Conservation (phyloP, 1,284 basidiomycete genomes). For the Mycosarcoma mackinlayi region DNA sequence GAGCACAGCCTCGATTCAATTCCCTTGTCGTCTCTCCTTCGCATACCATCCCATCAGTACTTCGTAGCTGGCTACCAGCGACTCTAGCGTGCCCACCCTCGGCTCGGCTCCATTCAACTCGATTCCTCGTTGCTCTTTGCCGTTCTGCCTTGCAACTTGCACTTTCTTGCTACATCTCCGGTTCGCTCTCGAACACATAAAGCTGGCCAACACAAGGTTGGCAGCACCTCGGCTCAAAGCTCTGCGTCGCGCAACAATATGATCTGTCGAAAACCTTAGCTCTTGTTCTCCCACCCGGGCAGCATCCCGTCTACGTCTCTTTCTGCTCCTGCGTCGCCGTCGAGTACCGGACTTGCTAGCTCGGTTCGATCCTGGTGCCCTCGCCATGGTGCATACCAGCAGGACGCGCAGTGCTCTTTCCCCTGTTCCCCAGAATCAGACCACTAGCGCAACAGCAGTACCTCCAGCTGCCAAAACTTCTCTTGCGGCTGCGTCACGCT, state of each 20-base stretch:
- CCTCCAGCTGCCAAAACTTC: not conserved
- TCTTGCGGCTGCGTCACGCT: not conserved
- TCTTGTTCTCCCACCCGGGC: no score
- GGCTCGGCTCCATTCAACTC: no score
- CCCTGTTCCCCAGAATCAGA: constrained; percentile 33
- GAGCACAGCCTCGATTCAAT: not conserved
- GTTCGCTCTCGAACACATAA: no score
- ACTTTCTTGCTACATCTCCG: not conserved
- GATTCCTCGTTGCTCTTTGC: not conserved
- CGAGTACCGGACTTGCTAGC: no score
- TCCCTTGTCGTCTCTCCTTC: not conserved
- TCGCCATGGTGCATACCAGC: constrained; percentile 34
- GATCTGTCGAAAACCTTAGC: not conserved
- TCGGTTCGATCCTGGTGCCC: not conserved
- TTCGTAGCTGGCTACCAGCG: constrained; percentile 25
- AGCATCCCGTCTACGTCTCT: not conserved
- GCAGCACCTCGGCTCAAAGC: not conserved
- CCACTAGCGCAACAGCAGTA: not conserved
- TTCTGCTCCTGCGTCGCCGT: no score
- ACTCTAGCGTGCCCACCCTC: not conserved
- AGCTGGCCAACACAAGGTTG: no score
- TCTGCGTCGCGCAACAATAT: no score
- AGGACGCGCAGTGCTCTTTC: constrained; percentile 30
- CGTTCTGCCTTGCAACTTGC: not conserved
- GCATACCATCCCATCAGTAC: not conserved